Conservation (phyloP, 371 early-diverging fungal genomes). For the Mortierella sp. region DNA sequence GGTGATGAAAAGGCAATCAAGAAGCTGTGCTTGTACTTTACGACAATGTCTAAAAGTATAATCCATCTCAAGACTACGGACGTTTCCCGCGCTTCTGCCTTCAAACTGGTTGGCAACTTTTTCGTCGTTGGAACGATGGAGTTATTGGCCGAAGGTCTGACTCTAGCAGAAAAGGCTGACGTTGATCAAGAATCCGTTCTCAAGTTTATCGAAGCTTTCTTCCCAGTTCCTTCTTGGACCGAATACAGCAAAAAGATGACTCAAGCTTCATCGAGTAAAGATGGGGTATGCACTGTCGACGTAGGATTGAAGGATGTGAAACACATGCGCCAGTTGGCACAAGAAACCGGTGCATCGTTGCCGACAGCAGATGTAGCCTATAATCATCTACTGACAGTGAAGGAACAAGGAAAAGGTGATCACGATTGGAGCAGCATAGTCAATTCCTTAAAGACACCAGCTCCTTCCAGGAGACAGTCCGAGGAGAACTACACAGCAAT, state of each 20-base stretch:
- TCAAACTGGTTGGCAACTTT: slow-evolving; percentile 82
- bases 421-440: slow-evolving; percentile 52
- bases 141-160: slow-evolving; percentile 79
- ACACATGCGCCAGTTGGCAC: slow-evolving; percentile 56
- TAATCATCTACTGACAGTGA: slow-evolving; percentile 24
- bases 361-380: slow-evolving; percentile 46
- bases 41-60: slow-evolving; percentile 31
- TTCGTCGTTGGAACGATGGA: slow-evolving; percentile 72
- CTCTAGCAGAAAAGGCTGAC: slow-evolving; percentile 74
- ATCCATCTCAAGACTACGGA: slow-evolving; percentile 58
- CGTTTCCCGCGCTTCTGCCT: slow-evolving; percentile 59
- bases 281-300: slow-evolving; percentile 63
- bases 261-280: slow-evolving; percentile 43
- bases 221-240: slow-evolving; percentile 60
- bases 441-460: slow-evolving; percentile 22
- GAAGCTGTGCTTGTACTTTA: slow-evolving; percentile 36
- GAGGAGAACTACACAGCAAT: background rate
- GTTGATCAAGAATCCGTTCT: slow-evolving; percentile 70
- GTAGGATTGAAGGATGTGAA: slow-evolving; percentile 71
- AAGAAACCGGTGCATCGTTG: slow-evolving; percentile 30
- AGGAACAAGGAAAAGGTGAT: slow-evolving; percentile 37
- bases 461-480: slow-evolving; percentile 18
- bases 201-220: slow-evolving; percentile 70
- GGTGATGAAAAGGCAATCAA: slow-evolving; percentile 45
- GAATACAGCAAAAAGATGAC: slow-evolving; percentile 59